Evolutionary conservation across 78 protist species (phyloP).

Genomic region (Chrysochromulina tobinii): DNA sequence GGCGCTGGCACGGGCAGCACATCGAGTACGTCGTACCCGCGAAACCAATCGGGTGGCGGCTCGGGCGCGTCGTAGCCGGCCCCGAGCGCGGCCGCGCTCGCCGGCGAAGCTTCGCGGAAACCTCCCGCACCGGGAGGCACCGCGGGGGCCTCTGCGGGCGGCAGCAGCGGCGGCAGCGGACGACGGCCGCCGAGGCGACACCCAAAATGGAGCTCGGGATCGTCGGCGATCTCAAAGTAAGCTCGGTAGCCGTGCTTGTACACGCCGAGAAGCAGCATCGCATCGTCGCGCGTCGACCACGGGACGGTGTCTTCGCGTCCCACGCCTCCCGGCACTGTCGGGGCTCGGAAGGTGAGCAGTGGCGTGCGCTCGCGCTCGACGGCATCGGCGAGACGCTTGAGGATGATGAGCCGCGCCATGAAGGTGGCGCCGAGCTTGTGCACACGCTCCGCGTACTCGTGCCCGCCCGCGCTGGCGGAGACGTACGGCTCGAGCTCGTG

Average conservation of each 20-base stretch:
- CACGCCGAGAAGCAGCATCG: background rate
- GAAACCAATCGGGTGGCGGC: background rate
- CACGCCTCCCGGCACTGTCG: background rate
- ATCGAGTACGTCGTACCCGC: background rate
- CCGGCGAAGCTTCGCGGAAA: background rate
- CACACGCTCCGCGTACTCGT: constrained; percentile 13
- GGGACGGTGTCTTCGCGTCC: background rate
- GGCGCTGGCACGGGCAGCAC: background rate
- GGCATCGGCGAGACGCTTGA: constrained; percentile 12
- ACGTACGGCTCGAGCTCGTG: constrained; percentile 16
- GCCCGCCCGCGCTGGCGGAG: background rate
- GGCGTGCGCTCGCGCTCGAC: background rate
- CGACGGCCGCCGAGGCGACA: background rate
- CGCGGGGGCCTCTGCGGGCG: background rate
- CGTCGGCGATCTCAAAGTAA: background rate
- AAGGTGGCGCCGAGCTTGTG: background rate
- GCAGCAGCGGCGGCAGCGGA: background rate
- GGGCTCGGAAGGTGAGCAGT: background rate
- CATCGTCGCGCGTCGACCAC: constrained; percentile 15
- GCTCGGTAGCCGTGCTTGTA: constrained; percentile 17
- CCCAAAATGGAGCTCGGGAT: background rate
- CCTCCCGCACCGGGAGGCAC: background rate
- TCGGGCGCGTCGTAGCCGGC: background rate
- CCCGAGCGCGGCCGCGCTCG: background rate
- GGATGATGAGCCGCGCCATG: background rate